Base-by-base conservation (phyloP, 495 filamentous ascomycete species). In the Aspergillus baeticus region DNA sequence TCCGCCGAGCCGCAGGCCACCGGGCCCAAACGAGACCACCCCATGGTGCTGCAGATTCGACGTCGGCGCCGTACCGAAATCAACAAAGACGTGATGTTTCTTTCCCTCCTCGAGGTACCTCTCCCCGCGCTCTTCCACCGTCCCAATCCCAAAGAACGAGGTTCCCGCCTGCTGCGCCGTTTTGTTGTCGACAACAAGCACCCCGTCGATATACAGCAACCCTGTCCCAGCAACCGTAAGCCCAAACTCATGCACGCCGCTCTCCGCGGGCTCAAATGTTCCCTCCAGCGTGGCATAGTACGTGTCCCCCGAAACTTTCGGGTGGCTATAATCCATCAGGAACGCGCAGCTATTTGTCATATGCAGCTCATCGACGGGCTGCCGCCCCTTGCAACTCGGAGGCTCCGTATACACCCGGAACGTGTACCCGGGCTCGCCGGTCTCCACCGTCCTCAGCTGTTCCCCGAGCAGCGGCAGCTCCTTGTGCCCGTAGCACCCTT, bases 161-260 rank as follows among this genome's bases (percentile, higher is more conserved):
- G 74, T 70, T 43, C 85, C 84, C 55, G 77, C 67, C 38, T 62
- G 74, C 67, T 88, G 82, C 36, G 74, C 74, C 33, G 73, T 73
- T 20, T 71, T 60, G 56, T 87, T 85, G 64, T 92, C 83, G 46
- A 92, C 81, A 14, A 88, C 73, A 6, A 90, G 65, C 55, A 85
- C 70, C 21, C 81, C 87, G 61, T 91, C 75, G 18, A 92, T 71
- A 47, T 80, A 87, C 5, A 92, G 70, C 57, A 77, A 80, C 7
- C 84, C 87, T 0, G 87, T 86, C 0, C 89, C 89, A 20, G 84
- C 78, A n/a, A 84, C 85, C 51, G 85, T 85, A 57, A 89, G 82
- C 6, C 87, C 85, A 52, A 93, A 82, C 18, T 85, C 84, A 61
- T 92, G 87, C 21, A 77, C 74, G 0, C 87, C 87, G 5, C 77